Evolutionary conservation across 768 basidiomycete genomes (phyloP).

Genomic region (Botryobasidium botryosum): DNA sequence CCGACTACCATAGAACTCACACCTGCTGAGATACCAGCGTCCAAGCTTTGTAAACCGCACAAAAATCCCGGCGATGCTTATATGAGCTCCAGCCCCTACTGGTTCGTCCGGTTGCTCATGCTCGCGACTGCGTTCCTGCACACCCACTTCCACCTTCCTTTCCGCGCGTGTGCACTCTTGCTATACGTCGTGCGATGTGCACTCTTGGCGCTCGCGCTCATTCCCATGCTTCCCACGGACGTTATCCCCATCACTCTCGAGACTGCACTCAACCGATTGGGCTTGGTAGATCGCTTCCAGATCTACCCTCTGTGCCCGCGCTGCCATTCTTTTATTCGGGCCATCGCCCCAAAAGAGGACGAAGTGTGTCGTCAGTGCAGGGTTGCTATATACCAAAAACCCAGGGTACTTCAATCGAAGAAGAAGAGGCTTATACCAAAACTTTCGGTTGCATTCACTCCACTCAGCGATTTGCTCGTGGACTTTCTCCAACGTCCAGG

Average conservation of each 20-base stretch:
- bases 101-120: background rate
- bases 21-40: too few relatives aligned
- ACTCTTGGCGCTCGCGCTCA: background rate
- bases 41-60: too few relatives aligned
- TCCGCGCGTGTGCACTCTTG: background rate
- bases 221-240: too few relatives aligned
- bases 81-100: too few relatives aligned
- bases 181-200: background rate
- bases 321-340: background rate
- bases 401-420: background rate
- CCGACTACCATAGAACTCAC: too few relatives aligned
- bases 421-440: background rate
- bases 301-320: background rate
- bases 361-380: background rate
- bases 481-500: slow-evolving; percentile 1
- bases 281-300: background rate
- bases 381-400: background rate
- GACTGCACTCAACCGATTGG: background rate
- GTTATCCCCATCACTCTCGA: background rate
- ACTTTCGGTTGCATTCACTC: background rate
- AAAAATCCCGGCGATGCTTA: too few relatives aligned
- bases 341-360: background rate
- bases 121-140: background rate
- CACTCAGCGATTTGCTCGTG: background rate
- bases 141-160: background rate